phyloP scores from a whole-genome alignment of 768 basidiomycete genomes.

The Tulasnella sp. region DNA sequence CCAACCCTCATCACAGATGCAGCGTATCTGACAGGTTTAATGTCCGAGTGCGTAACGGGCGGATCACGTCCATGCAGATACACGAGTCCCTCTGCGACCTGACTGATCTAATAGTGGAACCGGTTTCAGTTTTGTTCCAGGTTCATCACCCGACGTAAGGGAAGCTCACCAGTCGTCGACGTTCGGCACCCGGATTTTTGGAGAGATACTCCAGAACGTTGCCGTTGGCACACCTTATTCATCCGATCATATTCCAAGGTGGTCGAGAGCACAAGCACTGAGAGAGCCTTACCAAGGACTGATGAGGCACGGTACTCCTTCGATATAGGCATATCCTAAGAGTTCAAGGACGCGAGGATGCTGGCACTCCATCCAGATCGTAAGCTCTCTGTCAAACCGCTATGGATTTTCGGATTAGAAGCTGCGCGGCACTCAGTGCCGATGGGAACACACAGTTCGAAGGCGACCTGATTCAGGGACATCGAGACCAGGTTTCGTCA shows the following conservation, averaged over 20 bases:
- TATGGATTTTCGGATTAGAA: background rate
- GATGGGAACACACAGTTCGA: no score
- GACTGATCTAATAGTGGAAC: slow-evolving; percentile 17
- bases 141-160: background rate
- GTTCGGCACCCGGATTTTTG: background rate
- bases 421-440: no score
- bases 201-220: slow-evolving; percentile 25
- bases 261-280: no score
- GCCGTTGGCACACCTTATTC: background rate
- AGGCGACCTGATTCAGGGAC: no score
- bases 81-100: slow-evolving; percentile 35
- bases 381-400: slow-evolving; percentile 12
- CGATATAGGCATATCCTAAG: background rate
- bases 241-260: no score
- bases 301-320: background rate
- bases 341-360: slow-evolving; percentile 7
- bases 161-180: background rate
- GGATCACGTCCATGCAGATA: slow-evolving; percentile 36
- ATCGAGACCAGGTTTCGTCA: no score
- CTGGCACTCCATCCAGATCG: background rate
- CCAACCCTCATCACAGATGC: no score
- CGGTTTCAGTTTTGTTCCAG: no score
- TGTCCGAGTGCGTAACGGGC: slow-evolving; percentile 36
- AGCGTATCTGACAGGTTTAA: slow-evolving; percentile 35
- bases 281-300: no score